These are phyloP conservation scores for Hemisphaericaspora xylanilytica DNA, from an alignment of 1,139 yeast species.

Conservation along the genomic window DNA sequence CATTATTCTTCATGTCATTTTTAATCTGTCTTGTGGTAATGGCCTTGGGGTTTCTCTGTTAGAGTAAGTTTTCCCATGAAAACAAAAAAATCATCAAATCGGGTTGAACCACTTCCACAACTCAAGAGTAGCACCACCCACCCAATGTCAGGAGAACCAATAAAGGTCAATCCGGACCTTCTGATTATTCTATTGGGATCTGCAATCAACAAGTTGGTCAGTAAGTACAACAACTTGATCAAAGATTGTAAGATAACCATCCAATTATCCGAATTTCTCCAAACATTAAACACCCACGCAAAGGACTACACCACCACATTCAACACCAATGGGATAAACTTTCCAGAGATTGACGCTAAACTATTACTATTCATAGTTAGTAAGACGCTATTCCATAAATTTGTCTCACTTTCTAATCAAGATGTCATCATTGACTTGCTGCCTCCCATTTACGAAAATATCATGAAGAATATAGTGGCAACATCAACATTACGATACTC, in stretches of 20 bases:
- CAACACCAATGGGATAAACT: slow-evolving; percentile 13
- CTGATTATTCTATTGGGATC: slow-evolving; percentile 29
- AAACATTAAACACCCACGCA: slow-evolving; percentile 18
- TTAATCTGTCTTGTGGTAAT: no score
- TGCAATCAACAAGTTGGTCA: slow-evolving; percentile 26
- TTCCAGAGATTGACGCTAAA: slow-evolving; percentile 15
- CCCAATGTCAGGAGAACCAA: slow-evolving; percentile 15
- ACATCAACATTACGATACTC: slow-evolving; percentile 26
- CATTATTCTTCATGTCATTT: no score
- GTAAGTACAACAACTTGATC: slow-evolving; percentile 12
- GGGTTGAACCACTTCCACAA: no score
- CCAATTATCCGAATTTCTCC: slow-evolving; percentile 18
- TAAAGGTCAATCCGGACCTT: slow-evolving; percentile 15
- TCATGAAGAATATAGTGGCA: slow-evolving; percentile 27
- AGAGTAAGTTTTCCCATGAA: no score
- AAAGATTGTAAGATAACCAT: slow-evolving; percentile 15
- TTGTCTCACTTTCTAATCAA: slow-evolving; percentile 20
- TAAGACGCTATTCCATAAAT: slow-evolving; percentile 16
- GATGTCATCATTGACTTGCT: slow-evolving; percentile 18
- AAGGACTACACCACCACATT: slow-evolving; percentile 16
- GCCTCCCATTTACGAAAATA: slow-evolving; percentile 16
- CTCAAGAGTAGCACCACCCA: no score
- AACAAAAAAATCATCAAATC: no score
- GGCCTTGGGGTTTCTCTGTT: no score
- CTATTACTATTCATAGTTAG: slow-evolving; percentile 14